Percentiles rank a stretch among this genome's conserved stretches.
phyloP scores from a whole-genome alignment of 805 yeast genomes.

The Candida pseudofarinosa region DNA sequence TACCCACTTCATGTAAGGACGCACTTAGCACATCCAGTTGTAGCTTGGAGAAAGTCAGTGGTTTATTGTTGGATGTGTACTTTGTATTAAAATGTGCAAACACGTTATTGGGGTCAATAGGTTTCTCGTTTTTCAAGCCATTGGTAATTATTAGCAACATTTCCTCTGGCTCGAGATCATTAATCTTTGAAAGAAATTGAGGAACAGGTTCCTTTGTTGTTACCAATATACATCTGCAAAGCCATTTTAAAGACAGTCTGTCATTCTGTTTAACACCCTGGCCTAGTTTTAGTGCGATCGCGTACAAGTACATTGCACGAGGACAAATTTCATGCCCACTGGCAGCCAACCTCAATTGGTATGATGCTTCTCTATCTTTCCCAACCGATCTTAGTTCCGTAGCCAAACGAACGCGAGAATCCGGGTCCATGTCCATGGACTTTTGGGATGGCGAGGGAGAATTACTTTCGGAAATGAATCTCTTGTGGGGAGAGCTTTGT shows the following conservation, averaged over 20 bases:
- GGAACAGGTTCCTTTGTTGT: conserved; percentile 4
- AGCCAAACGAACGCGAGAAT: conserved; percentile 41
- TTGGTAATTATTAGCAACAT: conserved; percentile 21
- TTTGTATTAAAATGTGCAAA: conserved; percentile 20
- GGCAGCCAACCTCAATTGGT: conserved; percentile 64
- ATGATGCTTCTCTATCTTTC: conserved; percentile 62
- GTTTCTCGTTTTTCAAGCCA: conserved; percentile 18
- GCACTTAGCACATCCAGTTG: conserved; percentile 44
- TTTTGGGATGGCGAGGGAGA: conserved; percentile 1
- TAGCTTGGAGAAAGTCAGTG: conserved; percentile 29
- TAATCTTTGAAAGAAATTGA: conserved; percentile 20
- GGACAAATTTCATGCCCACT: conserved; percentile 52
- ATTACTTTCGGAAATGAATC: conserved; percentile 10
- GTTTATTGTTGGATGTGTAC: conserved; percentile 19
- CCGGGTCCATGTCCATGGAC: conserved; percentile 20
- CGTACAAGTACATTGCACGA: conserved; percentile 63
- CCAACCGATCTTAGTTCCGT: conserved; percentile 52
- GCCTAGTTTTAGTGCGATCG: conserved; percentile 62
- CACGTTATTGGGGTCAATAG: conserved; percentile 24
- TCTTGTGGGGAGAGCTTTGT: conserved; percentile 6
- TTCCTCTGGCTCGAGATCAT: conserved; percentile 24
- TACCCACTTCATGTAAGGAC: conserved; percentile 61
- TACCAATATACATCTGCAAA: conserved; percentile 43
- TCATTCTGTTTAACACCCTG: conserved; percentile 62
- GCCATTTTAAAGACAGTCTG: conserved; percentile 54